Evolutionary conservation across 2,329 filamentous ascomycete species (phyloP).

Genomic region (Arthrinium phaeospermum): DNA sequence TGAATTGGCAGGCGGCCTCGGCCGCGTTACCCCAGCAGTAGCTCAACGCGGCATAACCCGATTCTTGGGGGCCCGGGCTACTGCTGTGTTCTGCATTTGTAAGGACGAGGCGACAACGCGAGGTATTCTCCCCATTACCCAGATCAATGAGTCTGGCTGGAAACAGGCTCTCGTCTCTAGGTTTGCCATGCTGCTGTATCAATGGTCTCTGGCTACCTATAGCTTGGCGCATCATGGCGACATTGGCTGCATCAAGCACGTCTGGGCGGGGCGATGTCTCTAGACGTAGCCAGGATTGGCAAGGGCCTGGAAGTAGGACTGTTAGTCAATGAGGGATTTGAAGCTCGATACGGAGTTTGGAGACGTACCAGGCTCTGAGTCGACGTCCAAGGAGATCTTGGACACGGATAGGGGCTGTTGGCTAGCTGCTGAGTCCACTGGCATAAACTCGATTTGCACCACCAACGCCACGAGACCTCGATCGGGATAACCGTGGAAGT

Average conservation of each 20-base stretch:
- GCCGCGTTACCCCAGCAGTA: neutral
- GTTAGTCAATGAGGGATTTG: neutral
- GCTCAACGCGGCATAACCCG: neutral
- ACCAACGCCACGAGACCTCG: conserved; percentile 10
- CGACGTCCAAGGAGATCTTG: neutral
- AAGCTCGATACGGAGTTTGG: neutral
- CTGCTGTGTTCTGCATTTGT: neutral
- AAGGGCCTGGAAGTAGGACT: neutral
- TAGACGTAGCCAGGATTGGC: conserved; percentile 9
- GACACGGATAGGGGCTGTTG: neutral
- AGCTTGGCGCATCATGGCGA: neutral
- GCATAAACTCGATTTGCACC: neutral
- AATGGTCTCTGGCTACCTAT: neutral
- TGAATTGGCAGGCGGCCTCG: neutral
- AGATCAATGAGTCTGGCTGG: conserved; percentile 8
- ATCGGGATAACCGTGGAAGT: neutral
- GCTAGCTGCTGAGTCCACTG: neutral
- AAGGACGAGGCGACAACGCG: neutral
- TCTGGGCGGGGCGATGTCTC: conserved; percentile 1
- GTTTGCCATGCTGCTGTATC: neutral
- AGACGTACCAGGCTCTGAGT: conserved; percentile 11
- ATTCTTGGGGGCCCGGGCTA: neutral
- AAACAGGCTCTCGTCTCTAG: neutral
- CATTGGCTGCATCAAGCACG: conserved; percentile 6
- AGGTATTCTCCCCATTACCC: neutral